phyloP scores from a whole-genome alignment of 2,329 filamentous ascomycete genomes.

The Botrytis deweyae region DNA sequence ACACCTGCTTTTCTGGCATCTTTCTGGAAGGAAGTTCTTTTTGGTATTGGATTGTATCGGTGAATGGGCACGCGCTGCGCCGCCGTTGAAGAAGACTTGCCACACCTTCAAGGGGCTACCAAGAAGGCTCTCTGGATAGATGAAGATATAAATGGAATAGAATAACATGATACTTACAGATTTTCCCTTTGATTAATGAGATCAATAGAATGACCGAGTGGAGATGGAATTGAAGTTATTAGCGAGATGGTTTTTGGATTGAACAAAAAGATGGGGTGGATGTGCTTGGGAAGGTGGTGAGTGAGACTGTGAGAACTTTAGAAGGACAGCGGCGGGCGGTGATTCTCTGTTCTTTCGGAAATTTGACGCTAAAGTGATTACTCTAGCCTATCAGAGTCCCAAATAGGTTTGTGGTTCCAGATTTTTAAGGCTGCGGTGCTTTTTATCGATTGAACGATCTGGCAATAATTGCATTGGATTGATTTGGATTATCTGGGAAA shows the following conservation, averaged over 20 bases:
- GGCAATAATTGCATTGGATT: constrained; percentile 6
- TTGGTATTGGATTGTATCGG: constrained; percentile 22
- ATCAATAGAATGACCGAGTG: constrained; percentile 35
- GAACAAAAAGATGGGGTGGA: constrained; percentile 18
- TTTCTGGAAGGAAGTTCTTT: constrained; percentile 6
- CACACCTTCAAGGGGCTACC: constrained; percentile 16
- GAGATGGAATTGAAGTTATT: constrained; percentile 32
- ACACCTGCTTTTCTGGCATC: constrained; percentile 1
- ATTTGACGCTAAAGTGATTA: constrained; percentile 21
- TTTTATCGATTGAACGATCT: constrained; percentile 3
- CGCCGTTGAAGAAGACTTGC: constrained; percentile 21
- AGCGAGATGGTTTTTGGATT: constrained; percentile 22
- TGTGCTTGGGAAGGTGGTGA: constrained; percentile 21
- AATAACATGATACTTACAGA: constrained; percentile 32
- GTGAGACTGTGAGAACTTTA: constrained; percentile 18
- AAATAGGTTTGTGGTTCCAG: constrained; percentile 19
- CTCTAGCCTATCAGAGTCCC: constrained; percentile 17
- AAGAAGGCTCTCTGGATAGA: constrained; percentile 4
- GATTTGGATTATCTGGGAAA: background rate
- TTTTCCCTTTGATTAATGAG: constrained; percentile 24
- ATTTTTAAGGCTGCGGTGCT: constrained; percentile 9
- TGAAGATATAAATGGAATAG: constrained; percentile 9
- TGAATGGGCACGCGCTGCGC: constrained; percentile 19
- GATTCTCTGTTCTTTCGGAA: constrained; percentile 23
- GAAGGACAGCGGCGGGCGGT: constrained; percentile 31